These are phyloP conservation scores for Diospyros lotus DNA, from an alignment of 148 eudicot genomes.

Conservation along the genomic window DNA sequence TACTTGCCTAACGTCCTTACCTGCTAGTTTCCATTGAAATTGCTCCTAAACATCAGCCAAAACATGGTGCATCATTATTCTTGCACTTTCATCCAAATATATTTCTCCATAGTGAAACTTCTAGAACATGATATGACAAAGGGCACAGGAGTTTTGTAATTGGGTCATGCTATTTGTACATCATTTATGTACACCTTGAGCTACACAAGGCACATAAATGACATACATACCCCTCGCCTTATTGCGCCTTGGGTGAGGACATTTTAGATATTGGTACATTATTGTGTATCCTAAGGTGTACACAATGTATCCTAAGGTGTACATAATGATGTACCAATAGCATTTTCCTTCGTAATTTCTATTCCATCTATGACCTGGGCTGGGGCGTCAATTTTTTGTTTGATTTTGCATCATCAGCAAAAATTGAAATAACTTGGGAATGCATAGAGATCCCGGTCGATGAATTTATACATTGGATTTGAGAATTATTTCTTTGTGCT, in stretches of 20 bases:
- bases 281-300: too few species aligned
- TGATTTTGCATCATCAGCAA: background rate
- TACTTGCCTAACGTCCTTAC: too few species aligned
- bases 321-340: too few species aligned
- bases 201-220: too few species aligned
- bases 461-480: background rate
- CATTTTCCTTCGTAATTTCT: too few species aligned
- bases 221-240: too few species aligned
- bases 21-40: background rate
- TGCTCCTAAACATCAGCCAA: background rate
- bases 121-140: background rate
- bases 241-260: too few species aligned
- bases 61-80: constrained; percentile 6
- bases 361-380: too few species aligned
- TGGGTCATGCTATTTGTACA: background rate
- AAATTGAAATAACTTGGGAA: background rate
- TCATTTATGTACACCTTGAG: too few species aligned
- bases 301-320: too few species aligned
- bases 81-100: background rate
- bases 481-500: background rate
- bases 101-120: background rate
- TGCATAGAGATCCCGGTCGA: background rate
- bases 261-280: too few species aligned
- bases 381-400: background rate
- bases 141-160: background rate